Conservation (phyloP, 1,139 yeast genomes). For the Pichia sp. region DNA sequence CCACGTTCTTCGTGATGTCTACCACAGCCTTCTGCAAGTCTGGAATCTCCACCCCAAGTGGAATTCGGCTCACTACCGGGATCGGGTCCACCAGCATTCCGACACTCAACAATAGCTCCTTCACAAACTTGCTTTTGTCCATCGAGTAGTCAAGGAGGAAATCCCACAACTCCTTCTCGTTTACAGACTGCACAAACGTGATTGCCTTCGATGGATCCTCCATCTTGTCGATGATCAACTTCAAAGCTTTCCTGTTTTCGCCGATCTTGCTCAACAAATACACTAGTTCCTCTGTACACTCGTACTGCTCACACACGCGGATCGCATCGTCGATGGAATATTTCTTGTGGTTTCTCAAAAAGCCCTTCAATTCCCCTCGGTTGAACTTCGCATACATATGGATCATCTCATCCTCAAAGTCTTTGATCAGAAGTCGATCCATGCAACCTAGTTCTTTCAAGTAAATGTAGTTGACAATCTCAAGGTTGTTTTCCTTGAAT, state of each 20-base stretch:
- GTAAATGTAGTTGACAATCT: slow-evolving; percentile 57
- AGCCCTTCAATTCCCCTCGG: slow-evolving; percentile 49
- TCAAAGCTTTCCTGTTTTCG: slow-evolving; percentile 69
- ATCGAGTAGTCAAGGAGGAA: slow-evolving; percentile 68
- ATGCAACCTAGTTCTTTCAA: slow-evolving; percentile 49
- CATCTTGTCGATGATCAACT: slow-evolving; percentile 68
- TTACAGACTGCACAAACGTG: slow-evolving; percentile 68
- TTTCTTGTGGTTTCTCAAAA: slow-evolving; percentile 47
- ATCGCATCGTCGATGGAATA: slow-evolving; percentile 73
- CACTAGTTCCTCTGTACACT: slow-evolving; percentile 66
- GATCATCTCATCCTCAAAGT: slow-evolving; percentile 65
- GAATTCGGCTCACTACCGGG: slow-evolving; percentile 61
- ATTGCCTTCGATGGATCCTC: slow-evolving; percentile 81
- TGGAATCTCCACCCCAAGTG: slow-evolving; percentile 56
- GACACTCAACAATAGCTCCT: slow-evolving; percentile 66
- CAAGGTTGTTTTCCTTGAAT: slow-evolving; percentile 43
- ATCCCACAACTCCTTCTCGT: slow-evolving; percentile 77
- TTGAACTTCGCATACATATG: slow-evolving; percentile 61
- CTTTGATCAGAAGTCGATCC: slow-evolving; percentile 52
- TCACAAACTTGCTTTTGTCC: slow-evolving; percentile 68
- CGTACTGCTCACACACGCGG: slow-evolving; percentile 51
- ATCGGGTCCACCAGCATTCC: slow-evolving; percentile 69
- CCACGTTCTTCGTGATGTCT: slow-evolving; percentile 63
- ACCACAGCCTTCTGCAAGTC: slow-evolving; percentile 62
- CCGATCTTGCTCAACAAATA: slow-evolving; percentile 82